Evolutionary conservation across 23 red algal genomes (phyloP), one percentile per base, ranked within the genome.

Genomic region (Gracilariopsis chorda): DNA sequence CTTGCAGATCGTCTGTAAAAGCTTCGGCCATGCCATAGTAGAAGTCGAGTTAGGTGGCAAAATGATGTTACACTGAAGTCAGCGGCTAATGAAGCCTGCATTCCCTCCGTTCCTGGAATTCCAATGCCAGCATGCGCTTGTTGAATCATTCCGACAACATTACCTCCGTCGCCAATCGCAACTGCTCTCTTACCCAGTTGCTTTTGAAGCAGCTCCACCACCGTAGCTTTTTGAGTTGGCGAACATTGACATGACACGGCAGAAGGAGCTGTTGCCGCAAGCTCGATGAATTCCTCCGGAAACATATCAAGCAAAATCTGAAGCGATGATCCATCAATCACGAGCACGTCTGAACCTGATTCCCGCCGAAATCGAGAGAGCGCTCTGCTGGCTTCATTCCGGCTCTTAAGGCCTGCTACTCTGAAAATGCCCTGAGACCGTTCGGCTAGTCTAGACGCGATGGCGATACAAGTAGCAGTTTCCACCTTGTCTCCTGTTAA

Each of bases 401-500:
- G 47, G 32, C 70, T 86, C 12, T 34, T 78, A 44, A 97, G 49
- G 14, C 95, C 95, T 32, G 81, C 91, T n/a, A 97, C 92, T 10
- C 56, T 94, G 43, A 85, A 97, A 46, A 93, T 91, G 17, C 86
- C 71, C 64, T 95, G 85, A 28, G 65, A 65, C 8, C 95, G 84
- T 25, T 88, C 83, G 4, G 90, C 92, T 4, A 97, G 83, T 19
- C 95, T 56, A 9, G 90, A 87, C 59, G 90, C 90, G 14, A 93
- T 63, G 2, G 90, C 95, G 47, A 97, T 90, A 46, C 83, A 88
- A 28, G 77, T 92, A 13, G 95, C 95, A n/a, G 95, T 97, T 79
- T 97, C 95, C 12, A 97, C 95, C 71, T 97, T 97, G 81, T 97
- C 95, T 17, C 95, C 95, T 32, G 95, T 97, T 35, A 97, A 76